phyloP scores from a whole-genome alignment of 2,329 filamentous ascomycete genomes.

The Leptosphaerulina australis region DNA sequence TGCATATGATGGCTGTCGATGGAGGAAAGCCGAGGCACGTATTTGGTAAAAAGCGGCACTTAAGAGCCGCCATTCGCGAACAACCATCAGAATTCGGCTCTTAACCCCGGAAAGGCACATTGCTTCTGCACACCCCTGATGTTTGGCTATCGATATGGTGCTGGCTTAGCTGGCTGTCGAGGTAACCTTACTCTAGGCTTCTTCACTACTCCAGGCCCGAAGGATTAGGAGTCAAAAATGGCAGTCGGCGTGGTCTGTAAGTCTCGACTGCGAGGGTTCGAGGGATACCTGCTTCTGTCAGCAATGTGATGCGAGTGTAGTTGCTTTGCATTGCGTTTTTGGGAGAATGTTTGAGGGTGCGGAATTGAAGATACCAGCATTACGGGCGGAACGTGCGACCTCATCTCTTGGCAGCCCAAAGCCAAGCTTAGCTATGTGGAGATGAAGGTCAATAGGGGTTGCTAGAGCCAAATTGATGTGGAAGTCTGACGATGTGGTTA shows the following conservation, averaged over 20 bases:
- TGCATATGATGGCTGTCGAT: constrained; percentile 3
- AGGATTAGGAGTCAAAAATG: neutral
- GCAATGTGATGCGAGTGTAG: neutral
- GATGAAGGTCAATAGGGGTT: constrained; percentile 19
- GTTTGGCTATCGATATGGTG: constrained; percentile 7
- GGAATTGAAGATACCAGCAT: constrained; percentile 4
- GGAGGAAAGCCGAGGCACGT: constrained; percentile 8
- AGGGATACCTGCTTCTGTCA: constrained; percentile 11
- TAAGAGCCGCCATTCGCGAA: constrained; percentile 1
- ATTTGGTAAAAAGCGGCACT: constrained; percentile 5
- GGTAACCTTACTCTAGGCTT: constrained; percentile 1
- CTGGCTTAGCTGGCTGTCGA: constrained; percentile 10
- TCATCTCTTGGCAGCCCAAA: constrained; percentile 10
- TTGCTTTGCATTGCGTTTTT: constrained; percentile 3
- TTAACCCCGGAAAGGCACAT: constrained; percentile 11
- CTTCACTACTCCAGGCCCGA: neutral
- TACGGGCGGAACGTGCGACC: constrained; percentile 11
- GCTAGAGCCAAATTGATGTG: constrained; percentile 3
- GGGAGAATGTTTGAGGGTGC: constrained; percentile 5
- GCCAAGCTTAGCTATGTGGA: constrained; percentile 18
- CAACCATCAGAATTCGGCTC: neutral
- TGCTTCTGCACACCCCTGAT: constrained; percentile 8
- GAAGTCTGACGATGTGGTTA: neutral
- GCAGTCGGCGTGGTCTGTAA: neutral
- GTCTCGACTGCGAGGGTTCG: neutral